Base-by-base conservation (phyloP, 2,329 filamentous ascomycete species). In the Penicillium oxalicum region DNA sequence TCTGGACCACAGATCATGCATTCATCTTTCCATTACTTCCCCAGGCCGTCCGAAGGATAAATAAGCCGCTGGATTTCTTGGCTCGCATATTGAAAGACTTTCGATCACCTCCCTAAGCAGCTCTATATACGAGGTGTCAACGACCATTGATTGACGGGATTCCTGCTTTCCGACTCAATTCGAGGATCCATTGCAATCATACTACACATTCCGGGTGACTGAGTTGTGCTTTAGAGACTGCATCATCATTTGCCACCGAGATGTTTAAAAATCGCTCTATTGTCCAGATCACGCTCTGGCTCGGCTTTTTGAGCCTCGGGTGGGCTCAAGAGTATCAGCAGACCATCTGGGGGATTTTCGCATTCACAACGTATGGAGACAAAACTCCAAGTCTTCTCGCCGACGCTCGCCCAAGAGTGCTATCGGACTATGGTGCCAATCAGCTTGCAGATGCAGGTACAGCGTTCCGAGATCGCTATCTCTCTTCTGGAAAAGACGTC, bases 341-440 rank as follows among this genome's bases (percentile, higher is more conserved):
- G 44, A 67, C 65, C 40, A 60, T 74, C 13, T 72, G 72, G 68
- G 73, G 72, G 36, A 71, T 76, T 24, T 77, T 82, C 42, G 71
- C 77, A 47, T 80, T 78, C 57, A 74, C 76, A 33, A 67, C 75
- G 24, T 71, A 77, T 43, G 80, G 80, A 50, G 80, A 82, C 50
- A 74, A 72, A 44, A 79, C 76, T 5, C 79, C 80, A 2, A 56
- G 65, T 39, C 62, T 68, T 27, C 56, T 75, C 5, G 54, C 61
- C 12, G 42, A 40, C 6, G 39, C 25, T n/a, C 53, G 62, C 6
- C 56, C 70, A 2, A 64, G 63, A 4, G 63, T 63, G 0, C 66
- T 83, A 44, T 81, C 78, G 1, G 70, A 76, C 0, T 65, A 77
- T 38, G 80, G 80, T 42, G 79, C 80, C n/a, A 74, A 72, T 43